Evolutionary conservation across 768 basidiomycete species (phyloP).

Genomic region (Tephrocybe sp.): DNA sequence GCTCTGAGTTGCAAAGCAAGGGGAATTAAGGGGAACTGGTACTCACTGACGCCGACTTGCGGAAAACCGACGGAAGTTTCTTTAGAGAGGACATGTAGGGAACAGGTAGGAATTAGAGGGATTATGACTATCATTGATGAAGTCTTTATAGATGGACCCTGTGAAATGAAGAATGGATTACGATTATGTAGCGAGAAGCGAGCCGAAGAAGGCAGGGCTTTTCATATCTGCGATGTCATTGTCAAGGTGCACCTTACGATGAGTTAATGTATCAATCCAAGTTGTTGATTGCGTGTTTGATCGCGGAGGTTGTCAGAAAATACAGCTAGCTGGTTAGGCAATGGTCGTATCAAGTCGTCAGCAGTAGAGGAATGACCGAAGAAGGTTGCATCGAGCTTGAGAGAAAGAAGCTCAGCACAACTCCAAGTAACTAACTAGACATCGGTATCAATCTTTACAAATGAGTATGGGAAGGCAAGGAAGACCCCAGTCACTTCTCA

Average conservation of each 20-base stretch:
- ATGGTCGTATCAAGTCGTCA: too few relatives aligned
- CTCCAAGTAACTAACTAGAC: neutral
- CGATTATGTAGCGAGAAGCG: constrained; percentile 1
- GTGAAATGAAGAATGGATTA: neutral
- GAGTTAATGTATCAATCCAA: neutral
- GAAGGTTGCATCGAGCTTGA: too few relatives aligned
- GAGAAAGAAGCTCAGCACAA: neutral
- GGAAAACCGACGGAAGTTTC: constrained; percentile 21
- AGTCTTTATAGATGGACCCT: constrained; percentile 6
- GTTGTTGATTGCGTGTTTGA: too few relatives aligned
- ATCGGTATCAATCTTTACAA: neutral
- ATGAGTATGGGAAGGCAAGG: neutral
- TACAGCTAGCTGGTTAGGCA: too few relatives aligned
- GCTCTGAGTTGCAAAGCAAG: neutral
- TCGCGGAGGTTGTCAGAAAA: too few relatives aligned
- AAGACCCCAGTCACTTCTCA: neutral
- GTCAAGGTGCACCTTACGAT: neutral
- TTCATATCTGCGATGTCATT: constrained; percentile 3
- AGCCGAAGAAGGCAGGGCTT: constrained; percentile 8
- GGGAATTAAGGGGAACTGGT: neutral
- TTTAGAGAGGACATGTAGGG: constrained; percentile 16
- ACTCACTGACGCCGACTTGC: constrained; percentile 13
- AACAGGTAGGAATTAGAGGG: neutral
- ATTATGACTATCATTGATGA: neutral
- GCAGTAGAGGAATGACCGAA: too few relatives aligned